Evolutionary conservation across 768 basidiomycete species (phyloP), one percentile per base, ranked within the genome.

Genomic region (Tephrocybe sp.): DNA sequence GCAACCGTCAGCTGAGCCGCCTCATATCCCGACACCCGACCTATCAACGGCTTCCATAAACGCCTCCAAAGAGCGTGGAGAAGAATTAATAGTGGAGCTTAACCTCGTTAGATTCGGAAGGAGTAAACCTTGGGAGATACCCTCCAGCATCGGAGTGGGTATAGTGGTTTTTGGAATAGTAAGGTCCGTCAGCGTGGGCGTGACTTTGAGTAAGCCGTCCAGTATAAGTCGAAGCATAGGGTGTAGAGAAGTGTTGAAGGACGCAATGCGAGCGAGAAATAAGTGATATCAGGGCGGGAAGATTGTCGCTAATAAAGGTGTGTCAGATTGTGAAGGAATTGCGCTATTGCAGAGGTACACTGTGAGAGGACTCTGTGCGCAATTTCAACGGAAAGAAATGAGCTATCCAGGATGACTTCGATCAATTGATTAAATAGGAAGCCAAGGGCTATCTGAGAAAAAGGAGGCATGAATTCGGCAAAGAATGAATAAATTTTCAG

Each of bases 31-130:
- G 47, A 20, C 16, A 12, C 48, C 22, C 0, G 31, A 19, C 22
- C 48, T n/a, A 26, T 49, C 48, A 9, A 49, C 48, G 19, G 48
- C 48, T 3, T 51, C 32, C 49, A 51, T 44, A 17, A 51, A 51
- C n/a, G 34, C n/a, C 7, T 45, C 49, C 1, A 51, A 23, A 36
- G 49, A 44, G 13, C 6, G 42, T 9, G 49, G 42, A 10, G 49
- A 51, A 32, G 33, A 39, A 20, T 31, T 3, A 5, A 51, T 42
- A 14, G 14, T 32, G 19, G 41, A 51, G 11, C 1, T 4, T 5
- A 51, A 6, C 1, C 3, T 31, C n/a, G 23, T 45, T 13, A 51
- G 22, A 19, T 39, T 49, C 11, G 48, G 49, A 22, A 45, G 49
- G 17, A 51, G 10, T 23, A 45, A 4, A 2, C 43, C 49, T 19